A percentile compares a stretch with the other conserved stretches of the same genome.
Conservation (phyloP, 2,329 filamentous ascomycete species). For the Massarina eburnea region DNA sequence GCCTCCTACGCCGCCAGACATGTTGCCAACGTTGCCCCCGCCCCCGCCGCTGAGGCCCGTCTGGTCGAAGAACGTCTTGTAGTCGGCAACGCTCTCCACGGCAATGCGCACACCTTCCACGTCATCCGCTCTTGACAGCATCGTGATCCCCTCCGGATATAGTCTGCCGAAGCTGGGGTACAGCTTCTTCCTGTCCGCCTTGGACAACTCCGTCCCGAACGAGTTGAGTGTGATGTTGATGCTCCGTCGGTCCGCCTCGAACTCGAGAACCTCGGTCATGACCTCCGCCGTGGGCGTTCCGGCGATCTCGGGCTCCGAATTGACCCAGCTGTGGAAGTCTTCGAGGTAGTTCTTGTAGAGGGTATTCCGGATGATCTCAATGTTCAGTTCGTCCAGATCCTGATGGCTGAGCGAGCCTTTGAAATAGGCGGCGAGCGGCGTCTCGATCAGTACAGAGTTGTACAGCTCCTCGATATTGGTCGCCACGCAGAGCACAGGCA, state of each 20-base stretch:
- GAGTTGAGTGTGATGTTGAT: constrained; percentile 99
- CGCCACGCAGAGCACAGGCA: constrained; percentile 96
- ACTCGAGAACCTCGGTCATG: constrained; percentile 94
- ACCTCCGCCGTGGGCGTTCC: constrained; percentile 89
- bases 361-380: constrained; percentile 97
- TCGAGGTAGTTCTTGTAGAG: constrained; percentile 99
- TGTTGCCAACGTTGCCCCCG: constrained; percentile 75
- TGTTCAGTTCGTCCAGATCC: constrained; percentile 97
- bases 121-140: constrained; percentile 94
- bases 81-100: constrained; percentile 89
- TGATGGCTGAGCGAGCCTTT: constrained; percentile 95
- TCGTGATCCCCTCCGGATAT: constrained; percentile 90
- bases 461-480: constrained; percentile 99
- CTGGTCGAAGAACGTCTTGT: constrained; percentile 94
- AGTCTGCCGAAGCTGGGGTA: constrained; percentile 91
- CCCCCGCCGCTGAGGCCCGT: constrained; percentile 77
- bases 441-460: constrained; percentile 97
- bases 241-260: constrained; percentile 92
- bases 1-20: constrained; percentile 74
- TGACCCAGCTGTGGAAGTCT: constrained; percentile 95
- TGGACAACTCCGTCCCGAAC: constrained; percentile 93
- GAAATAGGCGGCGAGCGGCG: constrained; percentile 93
- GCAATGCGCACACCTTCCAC: constrained; percentile 90
- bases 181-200: constrained; percentile 91
- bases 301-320: constrained; percentile 79